Percentiles rank a stretch among this genome's conserved stretches.
Evolutionary conservation across 805 yeast genomes (phyloP).

Genomic region (Phaffomyces thermotolerans): DNA sequence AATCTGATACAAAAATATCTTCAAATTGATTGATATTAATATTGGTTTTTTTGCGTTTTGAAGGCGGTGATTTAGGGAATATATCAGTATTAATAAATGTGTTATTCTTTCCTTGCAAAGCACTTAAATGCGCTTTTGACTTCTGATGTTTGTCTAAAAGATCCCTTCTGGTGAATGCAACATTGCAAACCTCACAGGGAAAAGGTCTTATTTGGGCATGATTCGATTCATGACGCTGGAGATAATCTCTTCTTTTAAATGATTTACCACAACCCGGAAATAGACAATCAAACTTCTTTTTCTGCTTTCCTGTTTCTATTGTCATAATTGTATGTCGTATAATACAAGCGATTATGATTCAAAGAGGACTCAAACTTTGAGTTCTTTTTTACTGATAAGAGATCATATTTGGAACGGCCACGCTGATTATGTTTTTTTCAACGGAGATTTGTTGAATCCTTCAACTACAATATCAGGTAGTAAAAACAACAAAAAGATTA

Average conservation of each 20-base stretch:
- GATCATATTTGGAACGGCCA: neutral
- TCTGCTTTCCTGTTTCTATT: neutral
- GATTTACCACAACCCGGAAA: conserved; percentile 20
- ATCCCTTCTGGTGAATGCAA: conserved; percentile 27
- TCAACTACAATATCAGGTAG: neutral
- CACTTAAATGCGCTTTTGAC: conserved; percentile 18
- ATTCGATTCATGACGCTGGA: conserved; percentile 26
- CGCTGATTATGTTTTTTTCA: neutral
- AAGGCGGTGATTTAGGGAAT: neutral
- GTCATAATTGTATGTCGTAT: neutral
- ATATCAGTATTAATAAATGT: neutral
- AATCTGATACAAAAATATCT: neutral
- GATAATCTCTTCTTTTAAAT: conserved; percentile 30
- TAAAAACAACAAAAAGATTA: neutral
- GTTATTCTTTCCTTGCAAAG: neutral
- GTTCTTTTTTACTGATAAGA: neutral
- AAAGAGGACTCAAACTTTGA: neutral
- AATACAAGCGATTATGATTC: neutral
- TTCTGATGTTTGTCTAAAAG: conserved; percentile 25
- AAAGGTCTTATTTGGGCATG: conserved; percentile 25
- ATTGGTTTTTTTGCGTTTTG: neutral
- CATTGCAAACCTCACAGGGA: conserved; percentile 21
- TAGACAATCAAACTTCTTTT: conserved; percentile 7
- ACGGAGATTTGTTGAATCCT: too few species aligned
- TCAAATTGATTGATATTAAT: neutral